Evolutionary conservation across 441 rosid genomes (phyloP).

Genomic region (Erysimum pusillum): DNA sequence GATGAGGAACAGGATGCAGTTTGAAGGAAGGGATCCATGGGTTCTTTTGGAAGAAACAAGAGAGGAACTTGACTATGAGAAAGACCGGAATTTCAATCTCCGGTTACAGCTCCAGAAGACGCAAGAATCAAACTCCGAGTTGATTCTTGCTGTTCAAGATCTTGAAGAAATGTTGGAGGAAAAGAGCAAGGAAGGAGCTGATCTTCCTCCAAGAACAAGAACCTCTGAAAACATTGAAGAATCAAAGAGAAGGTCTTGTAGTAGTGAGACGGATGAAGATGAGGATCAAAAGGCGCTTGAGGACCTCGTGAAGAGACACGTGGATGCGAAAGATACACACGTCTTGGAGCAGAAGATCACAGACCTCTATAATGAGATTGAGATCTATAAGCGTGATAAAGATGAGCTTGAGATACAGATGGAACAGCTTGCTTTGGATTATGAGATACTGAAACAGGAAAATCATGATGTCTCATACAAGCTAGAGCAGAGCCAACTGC

Average conservation of each 20-base stretch:
- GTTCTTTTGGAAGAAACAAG: slow-evolving; percentile 70
- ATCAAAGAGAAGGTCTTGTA: slow-evolving; percentile 39
- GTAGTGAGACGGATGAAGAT: slow-evolving; percentile 71
- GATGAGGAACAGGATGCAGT: slow-evolving; percentile 57
- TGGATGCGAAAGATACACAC: slow-evolving; percentile 63
- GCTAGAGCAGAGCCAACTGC: slow-evolving; percentile 67
- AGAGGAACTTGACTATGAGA: slow-evolving; percentile 80
- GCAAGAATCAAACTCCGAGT: slow-evolving; percentile 80
- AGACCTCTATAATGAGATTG: slow-evolving; percentile 77
- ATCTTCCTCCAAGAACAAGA: slow-evolving; percentile 48
- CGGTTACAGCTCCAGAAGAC: slow-evolving; percentile 81
- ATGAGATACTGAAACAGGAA: slow-evolving; percentile 58
- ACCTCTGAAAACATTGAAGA: slow-evolving; percentile 42
- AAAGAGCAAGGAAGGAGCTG: slow-evolving; percentile 51
- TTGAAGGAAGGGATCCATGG: slow-evolving; percentile 63
- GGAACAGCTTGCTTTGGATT: slow-evolving; percentile 56
- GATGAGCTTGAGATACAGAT: slow-evolving; percentile 64
- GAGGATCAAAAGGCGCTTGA: slow-evolving; percentile 89
- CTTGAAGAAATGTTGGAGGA: slow-evolving; percentile 78
- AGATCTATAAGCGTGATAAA: slow-evolving; percentile 75
- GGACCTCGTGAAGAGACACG: slow-evolving; percentile 81
- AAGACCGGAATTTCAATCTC: slow-evolving; percentile 75
- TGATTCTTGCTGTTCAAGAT: slow-evolving; percentile 85
- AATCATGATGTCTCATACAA: slow-evolving; percentile 53
- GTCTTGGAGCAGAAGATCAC: slow-evolving; percentile 72